Evolutionary conservation across 192 early-diverging fungal genomes (phyloP), one percentile per base, ranked within the genome.

Genomic region (Globomyces pollinis-pini): DNA sequence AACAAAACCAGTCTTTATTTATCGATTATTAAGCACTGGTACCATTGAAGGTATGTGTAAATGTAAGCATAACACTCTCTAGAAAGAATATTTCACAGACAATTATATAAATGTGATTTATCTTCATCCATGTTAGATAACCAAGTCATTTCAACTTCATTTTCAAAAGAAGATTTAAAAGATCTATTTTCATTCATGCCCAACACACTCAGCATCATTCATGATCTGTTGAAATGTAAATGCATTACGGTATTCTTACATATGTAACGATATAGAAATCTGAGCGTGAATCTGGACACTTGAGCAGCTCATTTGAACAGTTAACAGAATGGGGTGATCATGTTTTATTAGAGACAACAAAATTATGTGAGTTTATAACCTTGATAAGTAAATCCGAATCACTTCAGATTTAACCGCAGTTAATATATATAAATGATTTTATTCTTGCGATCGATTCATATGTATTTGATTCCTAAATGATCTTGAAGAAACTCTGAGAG

Each of bases 21-120:
- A 80, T 38, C 50, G 75, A 31, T 53, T 80, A 7, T 36, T 62
- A 23, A 67, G 60, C n/a, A 74, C 77, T 8, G 77, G 77, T 1
- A 69, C 72, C 7, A 63, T 77, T 52, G 75, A 77, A 64, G 69
- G n/a, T n/a, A n/a, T n/a, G n/a, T n/a, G n/a, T n/a, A n/a, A n/a
- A n/a, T n/a, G n/a, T n/a, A n/a, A n/a, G n/a, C n/a, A n/a, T n/a
- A n/a, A n/a, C n/a, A 20, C 13, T n/a, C n/a, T n/a, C n/a, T n/a
- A n/a, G 44, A 38, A 42, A 21, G 20, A n/a, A 57, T 39, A 33
- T 60, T 43, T 16, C 36, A 35, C 16, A 15, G 49, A 21, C 60
- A 51, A 51, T 11, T 43, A 33, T 32, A 38, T 21, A 18, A 49
- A 23, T 11, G 31, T 38, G 42, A 49, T 13, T 15, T 41, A 50